phyloP scores from a whole-genome alignment of 768 basidiomycete genomes.

The Termitomyces sp. region DNA sequence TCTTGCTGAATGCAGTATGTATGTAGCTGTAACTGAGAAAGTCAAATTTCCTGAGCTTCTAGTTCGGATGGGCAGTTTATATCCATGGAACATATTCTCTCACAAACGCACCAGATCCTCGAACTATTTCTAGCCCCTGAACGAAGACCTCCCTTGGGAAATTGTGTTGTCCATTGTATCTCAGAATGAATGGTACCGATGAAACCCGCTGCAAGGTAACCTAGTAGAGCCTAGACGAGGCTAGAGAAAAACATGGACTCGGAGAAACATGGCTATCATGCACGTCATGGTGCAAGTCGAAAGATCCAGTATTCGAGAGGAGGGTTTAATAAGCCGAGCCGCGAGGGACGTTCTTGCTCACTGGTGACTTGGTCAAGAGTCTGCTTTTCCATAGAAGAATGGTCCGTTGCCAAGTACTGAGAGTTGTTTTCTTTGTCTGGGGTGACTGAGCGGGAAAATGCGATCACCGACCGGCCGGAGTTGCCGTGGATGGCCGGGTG shows the following conservation, averaged over 20 bases:
- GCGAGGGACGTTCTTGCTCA: background rate
- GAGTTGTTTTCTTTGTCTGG: too few relatives aligned
- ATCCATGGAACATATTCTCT: background rate
- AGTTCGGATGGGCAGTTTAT: background rate
- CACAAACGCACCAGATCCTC: background rate
- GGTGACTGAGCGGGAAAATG: background rate
- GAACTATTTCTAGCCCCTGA: background rate
- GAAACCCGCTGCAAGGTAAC: background rate
- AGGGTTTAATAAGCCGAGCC: too few relatives aligned
- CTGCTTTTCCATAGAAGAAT: too few relatives aligned
- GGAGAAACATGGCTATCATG: background rate
- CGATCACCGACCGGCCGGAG: slow-evolving; percentile 18
- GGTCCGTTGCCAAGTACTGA: too few relatives aligned
- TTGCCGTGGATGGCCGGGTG: slow-evolving; percentile 18
- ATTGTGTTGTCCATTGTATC: background rate
- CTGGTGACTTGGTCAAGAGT: too few relatives aligned
- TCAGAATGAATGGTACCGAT: background rate
- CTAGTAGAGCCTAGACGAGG: background rate
- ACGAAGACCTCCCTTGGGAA: background rate
- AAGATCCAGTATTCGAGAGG: too few relatives aligned
- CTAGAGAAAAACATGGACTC: background rate
- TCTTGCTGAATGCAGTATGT: too few relatives aligned
- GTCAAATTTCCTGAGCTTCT: background rate
- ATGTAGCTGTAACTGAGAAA: too few relatives aligned
- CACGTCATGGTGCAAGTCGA: background rate